Evolutionary conservation across 768 basidiomycete genomes (phyloP).

Genomic region (Auriculariales sp.): DNA sequence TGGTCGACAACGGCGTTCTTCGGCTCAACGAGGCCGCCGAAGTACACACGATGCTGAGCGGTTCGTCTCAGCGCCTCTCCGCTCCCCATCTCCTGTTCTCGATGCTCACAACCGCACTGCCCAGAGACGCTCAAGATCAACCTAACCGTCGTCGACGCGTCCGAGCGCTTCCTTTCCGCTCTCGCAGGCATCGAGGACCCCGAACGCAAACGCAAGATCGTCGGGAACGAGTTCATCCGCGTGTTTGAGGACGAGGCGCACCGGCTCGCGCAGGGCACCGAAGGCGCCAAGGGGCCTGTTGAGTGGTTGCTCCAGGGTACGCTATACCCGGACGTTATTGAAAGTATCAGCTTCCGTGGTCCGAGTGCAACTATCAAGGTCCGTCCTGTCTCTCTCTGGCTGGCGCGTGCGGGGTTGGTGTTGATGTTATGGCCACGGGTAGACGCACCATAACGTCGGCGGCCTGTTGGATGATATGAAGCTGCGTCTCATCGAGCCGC

Average conservation of each 20-base stretch:
- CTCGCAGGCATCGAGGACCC: constrained; percentile 92
- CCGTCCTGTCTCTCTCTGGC: too few relatives aligned
- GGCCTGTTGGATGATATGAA: constrained; percentile 96
- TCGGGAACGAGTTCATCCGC: constrained; percentile 97
- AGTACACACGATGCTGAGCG: constrained; percentile 73
- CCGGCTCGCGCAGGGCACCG: constrained; percentile 55
- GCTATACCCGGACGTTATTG: constrained; percentile 96
- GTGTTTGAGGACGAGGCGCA: constrained; percentile 91
- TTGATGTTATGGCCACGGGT: too few relatives aligned
- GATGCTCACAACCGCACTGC: neutral
- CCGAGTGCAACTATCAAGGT: constrained; percentile 99
- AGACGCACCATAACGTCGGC: constrained; percentile 98
- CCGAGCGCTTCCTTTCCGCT: constrained; percentile 78
- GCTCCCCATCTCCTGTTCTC: neutral
- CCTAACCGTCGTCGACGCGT: constrained; percentile 90
- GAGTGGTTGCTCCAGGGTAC: constrained; percentile 98
- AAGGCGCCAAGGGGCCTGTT: constrained; percentile 57
- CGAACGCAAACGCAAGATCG: constrained; percentile 93
- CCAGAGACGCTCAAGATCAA: constrained; percentile 89
- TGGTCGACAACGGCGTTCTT: constrained; percentile 98
- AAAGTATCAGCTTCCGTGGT: constrained; percentile 98
- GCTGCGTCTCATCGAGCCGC: constrained; percentile 93
- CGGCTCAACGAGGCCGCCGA: constrained; percentile 82
- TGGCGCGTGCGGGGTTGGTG: too few relatives aligned
- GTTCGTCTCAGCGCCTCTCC: neutral